Evolutionary conservation across 495 filamentous ascomycete species (phyloP).

Genomic region (Pseudevernia furfuracea): DNA sequence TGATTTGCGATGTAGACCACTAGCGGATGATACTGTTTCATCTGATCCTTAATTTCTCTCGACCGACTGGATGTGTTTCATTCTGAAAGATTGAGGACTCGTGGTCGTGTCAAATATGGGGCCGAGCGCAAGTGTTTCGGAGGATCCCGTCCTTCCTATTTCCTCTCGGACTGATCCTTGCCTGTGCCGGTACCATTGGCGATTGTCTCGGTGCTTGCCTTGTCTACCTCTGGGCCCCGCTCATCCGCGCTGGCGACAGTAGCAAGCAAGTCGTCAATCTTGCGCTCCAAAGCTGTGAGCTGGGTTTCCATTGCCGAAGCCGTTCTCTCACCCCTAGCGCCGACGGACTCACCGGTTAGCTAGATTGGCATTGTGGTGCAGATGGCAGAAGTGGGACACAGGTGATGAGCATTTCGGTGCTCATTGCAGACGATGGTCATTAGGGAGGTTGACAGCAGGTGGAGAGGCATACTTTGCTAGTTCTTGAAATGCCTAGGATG

Average conservation of each 20-base stretch:
- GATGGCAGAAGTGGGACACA: neutral
- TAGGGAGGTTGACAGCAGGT: neutral
- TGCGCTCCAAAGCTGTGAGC: conserved; percentile 45
- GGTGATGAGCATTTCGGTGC: neutral
- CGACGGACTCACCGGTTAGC: neutral
- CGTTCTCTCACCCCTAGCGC: conserved; percentile 46
- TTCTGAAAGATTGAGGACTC: neutral
- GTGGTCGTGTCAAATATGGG: neutral
- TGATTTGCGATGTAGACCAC: neutral
- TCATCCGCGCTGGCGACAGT: conserved; percentile 42
- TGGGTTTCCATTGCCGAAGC: conserved; percentile 50
- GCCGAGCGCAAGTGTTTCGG: neutral
- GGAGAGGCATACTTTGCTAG: conserved; percentile 31
- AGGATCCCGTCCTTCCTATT: neutral
- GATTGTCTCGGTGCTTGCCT: neutral
- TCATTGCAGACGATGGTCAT: conserved; percentile 15
- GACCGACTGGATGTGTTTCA: neutral
- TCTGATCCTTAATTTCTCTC: neutral
- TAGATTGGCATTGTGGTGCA: neutral
- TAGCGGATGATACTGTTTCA: no score
- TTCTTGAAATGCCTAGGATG: conserved; percentile 33
- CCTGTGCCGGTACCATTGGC: neutral
- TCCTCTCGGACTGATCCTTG: neutral
- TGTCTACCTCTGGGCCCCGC: neutral
- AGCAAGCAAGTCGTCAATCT: conserved; percentile 51